These are phyloP conservation scores for Aspergillus aculeatus DNA, from an alignment of 2,329 filamentous ascomycete genomes.

Conservation along the genomic window DNA sequence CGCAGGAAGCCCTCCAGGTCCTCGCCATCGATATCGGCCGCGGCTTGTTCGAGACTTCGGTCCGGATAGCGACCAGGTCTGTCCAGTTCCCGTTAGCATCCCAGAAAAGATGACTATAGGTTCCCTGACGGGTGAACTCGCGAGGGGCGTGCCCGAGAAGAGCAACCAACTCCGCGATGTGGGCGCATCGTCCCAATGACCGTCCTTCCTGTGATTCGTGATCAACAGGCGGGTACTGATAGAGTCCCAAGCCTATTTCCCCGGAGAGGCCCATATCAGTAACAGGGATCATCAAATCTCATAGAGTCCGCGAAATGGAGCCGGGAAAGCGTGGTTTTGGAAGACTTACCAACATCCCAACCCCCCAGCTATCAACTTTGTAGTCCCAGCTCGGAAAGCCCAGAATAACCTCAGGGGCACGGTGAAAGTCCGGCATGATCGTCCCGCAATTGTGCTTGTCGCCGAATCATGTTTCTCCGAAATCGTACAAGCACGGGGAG, in stretches of 20 bases:
- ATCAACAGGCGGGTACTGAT: neutral
- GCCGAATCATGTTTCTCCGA: conserved; percentile 4
- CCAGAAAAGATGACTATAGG: neutral
- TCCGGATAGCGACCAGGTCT: neutral
- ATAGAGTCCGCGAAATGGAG: neutral
- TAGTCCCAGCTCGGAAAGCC: conserved; percentile 38
- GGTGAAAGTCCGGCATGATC: conserved; percentile 18
- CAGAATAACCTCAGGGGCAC: conserved; percentile 42
- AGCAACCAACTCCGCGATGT: conserved; percentile 25
- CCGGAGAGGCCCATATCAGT: neutral
- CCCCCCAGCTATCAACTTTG: conserved; percentile 49
- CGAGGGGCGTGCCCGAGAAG: conserved; percentile 16
- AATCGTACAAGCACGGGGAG: conserved; percentile 5
- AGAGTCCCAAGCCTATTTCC: neutral
- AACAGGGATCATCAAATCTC: neutral
- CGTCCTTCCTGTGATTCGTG: conserved; percentile 13
- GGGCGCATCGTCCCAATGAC: conserved; percentile 22
- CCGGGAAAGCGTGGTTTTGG: neutral
- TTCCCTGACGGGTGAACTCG: conserved; percentile 16
- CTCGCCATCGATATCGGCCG: conserved; percentile 23
- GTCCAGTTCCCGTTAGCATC: neutral
- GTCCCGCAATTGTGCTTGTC: conserved; percentile 18
- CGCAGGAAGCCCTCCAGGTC: conserved; percentile 25
- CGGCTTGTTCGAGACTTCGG: conserved; percentile 9
- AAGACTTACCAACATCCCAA: conserved; percentile 43